These are phyloP conservation scores for Pyrrhoderma noxium DNA, from an alignment of 1,284 basidiomycete species.

Conservation along the genomic window DNA sequence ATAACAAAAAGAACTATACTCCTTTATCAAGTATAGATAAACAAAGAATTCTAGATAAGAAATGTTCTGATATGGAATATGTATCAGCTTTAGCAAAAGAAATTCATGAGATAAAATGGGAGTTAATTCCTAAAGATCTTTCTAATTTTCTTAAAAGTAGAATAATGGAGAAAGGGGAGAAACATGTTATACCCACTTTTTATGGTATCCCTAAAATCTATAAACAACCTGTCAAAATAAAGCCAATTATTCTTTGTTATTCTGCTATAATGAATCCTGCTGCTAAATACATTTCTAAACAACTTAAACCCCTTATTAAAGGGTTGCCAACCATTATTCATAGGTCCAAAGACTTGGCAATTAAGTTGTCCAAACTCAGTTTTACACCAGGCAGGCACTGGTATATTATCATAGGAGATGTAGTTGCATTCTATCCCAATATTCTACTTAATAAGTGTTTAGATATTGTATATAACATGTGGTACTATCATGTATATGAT, in stretches of 20 bases:
- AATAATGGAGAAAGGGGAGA: background rate
- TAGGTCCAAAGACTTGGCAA: slow-evolving; percentile 28
- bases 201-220: slow-evolving; percentile 33
- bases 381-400: slow-evolving; percentile 10
- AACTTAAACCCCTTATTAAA: slow-evolving; percentile 29
- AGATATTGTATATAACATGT: slow-evolving; percentile 18
- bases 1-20: slow-evolving; percentile 8
- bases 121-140: background rate
- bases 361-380: slow-evolving; percentile 23
- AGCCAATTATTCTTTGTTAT: slow-evolving; percentile 31
- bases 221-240: slow-evolving; percentile 28
- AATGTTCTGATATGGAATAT: background rate
- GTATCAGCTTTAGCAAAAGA: background rate
- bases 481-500: background rate
- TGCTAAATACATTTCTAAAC: slow-evolving; percentile 27
- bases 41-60: background rate
- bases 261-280: slow-evolving; percentile 27
- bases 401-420: slow-evolving; percentile 27
- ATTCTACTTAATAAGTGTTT: slow-evolving; percentile 20
- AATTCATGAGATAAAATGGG: no score
- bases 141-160: background rate
- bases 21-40: background rate
- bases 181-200: slow-evolving; percentile 23
- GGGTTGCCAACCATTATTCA: slow-evolving; percentile 24
- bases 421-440: slow-evolving; percentile 30